Evolutionary conservation across 1,284 basidiomycete genomes (phyloP).

Genomic region (Gomphus sp.): DNA sequence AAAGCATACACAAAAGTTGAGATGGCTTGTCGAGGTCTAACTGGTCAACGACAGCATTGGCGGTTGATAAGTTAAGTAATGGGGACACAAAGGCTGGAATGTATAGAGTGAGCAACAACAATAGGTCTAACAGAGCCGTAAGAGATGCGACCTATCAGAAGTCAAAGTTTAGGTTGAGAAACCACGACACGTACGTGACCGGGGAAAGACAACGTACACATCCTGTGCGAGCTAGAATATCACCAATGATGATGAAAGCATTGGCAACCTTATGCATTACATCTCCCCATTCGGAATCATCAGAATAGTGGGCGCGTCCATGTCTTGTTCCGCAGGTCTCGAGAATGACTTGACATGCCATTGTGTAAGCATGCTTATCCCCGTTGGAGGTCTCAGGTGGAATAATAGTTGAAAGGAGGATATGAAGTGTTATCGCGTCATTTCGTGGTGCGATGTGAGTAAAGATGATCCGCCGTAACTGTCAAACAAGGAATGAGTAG

Average conservation of each 20-base stretch:
- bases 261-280: constrained; percentile 8
- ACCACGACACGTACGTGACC: neutral
- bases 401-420: constrained; percentile 35
- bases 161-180: neutral
- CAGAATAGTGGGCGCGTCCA: constrained; percentile 6
- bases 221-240: constrained; percentile 7
- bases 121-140: constrained; percentile 42
- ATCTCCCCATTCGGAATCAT: constrained; percentile 1
- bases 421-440: constrained; percentile 42
- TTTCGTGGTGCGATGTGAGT: constrained; percentile 38
- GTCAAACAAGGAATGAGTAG: neutral
- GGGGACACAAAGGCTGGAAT: constrained; percentile 38
- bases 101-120: constrained; percentile 35
- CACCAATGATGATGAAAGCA: constrained; percentile 10
- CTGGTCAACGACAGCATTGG: neutral
- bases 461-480: constrained; percentile 53
- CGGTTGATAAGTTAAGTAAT: constrained; percentile 22
- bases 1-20: constrained; percentile 22
- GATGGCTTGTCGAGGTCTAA: neutral
- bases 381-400: constrained; percentile 18
- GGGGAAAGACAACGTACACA: constrained; percentile 6
- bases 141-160: constrained; percentile 34
- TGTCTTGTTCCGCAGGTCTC: constrained; percentile 32
- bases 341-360: constrained; percentile 35
- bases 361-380: constrained; percentile 28